A percentile compares a stretch with the other conserved stretches of the same genome.
These are phyloP conservation scores for Aquilaria yunnanensis DNA, from an alignment of 345 rosid genomes.

Conservation along the genomic window DNA sequence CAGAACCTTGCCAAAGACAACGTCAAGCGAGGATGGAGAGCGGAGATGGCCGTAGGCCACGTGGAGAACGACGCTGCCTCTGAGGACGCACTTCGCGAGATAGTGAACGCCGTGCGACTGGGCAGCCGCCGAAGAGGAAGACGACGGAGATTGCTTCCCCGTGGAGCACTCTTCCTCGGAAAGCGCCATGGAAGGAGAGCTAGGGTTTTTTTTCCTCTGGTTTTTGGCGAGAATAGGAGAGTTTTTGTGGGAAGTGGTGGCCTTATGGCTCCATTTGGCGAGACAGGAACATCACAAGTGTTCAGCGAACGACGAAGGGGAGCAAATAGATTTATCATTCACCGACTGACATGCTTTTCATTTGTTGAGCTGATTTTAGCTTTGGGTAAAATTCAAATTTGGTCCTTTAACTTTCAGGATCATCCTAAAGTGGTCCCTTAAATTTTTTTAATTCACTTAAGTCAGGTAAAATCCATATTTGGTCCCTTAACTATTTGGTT, in stretches of 20 bases:
- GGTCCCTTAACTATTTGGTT: too few species aligned
- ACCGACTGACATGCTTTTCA: too few species aligned
- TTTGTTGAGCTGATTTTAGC: too few species aligned
- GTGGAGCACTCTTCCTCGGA: conserved; percentile 89
- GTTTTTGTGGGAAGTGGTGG: neutral
- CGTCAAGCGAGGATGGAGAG: conserved; percentile 52
- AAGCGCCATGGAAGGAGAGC: conserved; percentile 55
- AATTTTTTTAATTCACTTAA: too few species aligned
- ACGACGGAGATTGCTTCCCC: conserved; percentile 55
- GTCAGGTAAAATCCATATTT: too few species aligned
- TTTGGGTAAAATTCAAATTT: neutral
- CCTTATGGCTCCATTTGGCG: conserved; percentile 4
- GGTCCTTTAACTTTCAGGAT: too few species aligned
- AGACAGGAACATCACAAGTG: conserved; percentile 1
- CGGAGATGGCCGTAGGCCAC: conserved; percentile 81
- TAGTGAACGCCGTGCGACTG: conserved; percentile 50
- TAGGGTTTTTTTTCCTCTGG: conserved; percentile 11
- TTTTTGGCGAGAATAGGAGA: neutral
- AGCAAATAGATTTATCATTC: too few species aligned
- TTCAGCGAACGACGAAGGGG: neutral
- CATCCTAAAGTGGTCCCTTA: too few species aligned
- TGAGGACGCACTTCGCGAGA: conserved; percentile 87
- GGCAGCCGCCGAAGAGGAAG: conserved; percentile 42
- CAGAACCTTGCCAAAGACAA: conserved; percentile 84
- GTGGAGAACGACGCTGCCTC: conserved; percentile 81